A percentile compares a stretch with the other conserved stretches of the same genome.
These are phyloP conservation scores for Cylindricascospora bacillispora DNA, from an alignment of 1,139 yeast species.

Conservation along the genomic window DNA sequence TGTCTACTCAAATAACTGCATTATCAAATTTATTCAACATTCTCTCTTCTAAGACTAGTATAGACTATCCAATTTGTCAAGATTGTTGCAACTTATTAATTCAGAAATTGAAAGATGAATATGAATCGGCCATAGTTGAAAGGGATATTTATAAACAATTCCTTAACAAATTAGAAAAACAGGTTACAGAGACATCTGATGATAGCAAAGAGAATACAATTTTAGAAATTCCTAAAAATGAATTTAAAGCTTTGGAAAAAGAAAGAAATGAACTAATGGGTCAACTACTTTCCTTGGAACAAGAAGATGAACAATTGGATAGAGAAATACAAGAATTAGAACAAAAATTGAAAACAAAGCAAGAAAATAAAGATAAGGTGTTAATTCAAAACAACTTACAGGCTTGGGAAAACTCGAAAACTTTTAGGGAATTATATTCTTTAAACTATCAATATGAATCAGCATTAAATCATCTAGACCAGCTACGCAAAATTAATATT, in stretches of 20 bases:
- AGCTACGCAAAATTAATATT: conserved; percentile 61
- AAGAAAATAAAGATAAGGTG: conserved; percentile 31
- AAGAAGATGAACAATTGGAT: conserved; percentile 29
- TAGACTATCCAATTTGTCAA: conserved; percentile 80
- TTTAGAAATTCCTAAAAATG: conserved; percentile 3
- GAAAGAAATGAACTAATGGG: conserved; percentile 28
- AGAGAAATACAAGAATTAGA: conserved; percentile 20
- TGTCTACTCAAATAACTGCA: conserved; percentile 31
- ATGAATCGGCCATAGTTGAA: conserved; percentile 64
- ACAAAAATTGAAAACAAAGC: conserved; percentile 28
- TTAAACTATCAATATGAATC: conserved; percentile 49
- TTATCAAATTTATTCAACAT: conserved; percentile 56
- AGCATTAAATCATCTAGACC: conserved; percentile 53
- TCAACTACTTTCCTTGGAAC: conserved; percentile 24
- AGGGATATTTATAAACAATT: conserved; percentile 69
- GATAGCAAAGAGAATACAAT: conserved; percentile 1
- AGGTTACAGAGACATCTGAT: conserved; percentile 32
- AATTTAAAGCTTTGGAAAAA: conserved; percentile 28
- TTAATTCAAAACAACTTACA: conserved; percentile 38
- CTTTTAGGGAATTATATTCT: conserved; percentile 43
- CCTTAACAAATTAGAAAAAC: conserved; percentile 52
- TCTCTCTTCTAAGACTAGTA: conserved; percentile 53
- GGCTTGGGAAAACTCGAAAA: conserved; percentile 37
- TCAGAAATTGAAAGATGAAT: conserved; percentile 55
- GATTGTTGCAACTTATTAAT: conserved; percentile 68